These are phyloP conservation scores for Powellomyces hirtus DNA, from an alignment of 192 early-diverging fungal species.

Conservation along the genomic window DNA sequence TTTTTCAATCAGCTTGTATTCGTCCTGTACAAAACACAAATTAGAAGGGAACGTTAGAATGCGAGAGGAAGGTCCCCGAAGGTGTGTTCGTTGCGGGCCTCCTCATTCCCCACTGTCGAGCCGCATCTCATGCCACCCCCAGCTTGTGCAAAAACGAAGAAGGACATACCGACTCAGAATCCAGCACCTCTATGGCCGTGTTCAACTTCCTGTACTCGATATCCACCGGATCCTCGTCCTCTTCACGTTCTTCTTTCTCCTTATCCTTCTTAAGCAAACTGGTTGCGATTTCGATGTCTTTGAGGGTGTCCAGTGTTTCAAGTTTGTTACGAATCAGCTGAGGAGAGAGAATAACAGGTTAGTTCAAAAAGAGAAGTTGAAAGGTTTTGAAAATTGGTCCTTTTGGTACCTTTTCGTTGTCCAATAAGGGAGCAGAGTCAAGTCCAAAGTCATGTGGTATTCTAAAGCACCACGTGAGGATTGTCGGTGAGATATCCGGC, in stretches of 20 bases:
- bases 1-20: constrained; percentile 56
- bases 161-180: no score
- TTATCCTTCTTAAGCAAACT: constrained; percentile 2
- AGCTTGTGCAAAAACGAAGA: no score
- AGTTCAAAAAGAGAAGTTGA: no score
- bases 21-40: no score
- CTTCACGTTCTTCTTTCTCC: neutral
- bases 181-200: constrained; percentile 10
- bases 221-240: constrained; percentile 20
- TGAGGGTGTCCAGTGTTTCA: constrained; percentile 17
- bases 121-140: no score
- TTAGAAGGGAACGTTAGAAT: no score
- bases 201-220: constrained; percentile 16
- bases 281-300: constrained; percentile 23
- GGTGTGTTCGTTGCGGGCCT: no score
- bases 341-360: no score
- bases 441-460: constrained; percentile 20
- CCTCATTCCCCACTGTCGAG: no score
- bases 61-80: no score
- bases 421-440: constrained; percentile 5
- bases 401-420: constrained; percentile 4
- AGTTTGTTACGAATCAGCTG: constrained; percentile 14
- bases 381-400: no score
- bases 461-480: neutral
- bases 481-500: no score